A percentile compares a stretch with the other conserved stretches of the same genome.
Conservation (phyloP, 352 stramenopile genomes). For the Globisporangium irregulare region DNA sequence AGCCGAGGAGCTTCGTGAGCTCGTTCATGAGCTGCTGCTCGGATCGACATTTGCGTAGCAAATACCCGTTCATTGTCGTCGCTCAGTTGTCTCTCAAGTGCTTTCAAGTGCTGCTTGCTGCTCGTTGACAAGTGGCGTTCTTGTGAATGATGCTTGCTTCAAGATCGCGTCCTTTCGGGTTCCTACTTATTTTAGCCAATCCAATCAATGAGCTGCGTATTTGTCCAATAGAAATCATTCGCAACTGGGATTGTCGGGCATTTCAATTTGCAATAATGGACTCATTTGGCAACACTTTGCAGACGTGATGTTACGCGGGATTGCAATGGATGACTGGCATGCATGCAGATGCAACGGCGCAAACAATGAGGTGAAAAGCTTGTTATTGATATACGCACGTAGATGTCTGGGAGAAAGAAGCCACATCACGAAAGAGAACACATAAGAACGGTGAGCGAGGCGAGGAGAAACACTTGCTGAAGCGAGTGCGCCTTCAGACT, state of each 20-base stretch:
- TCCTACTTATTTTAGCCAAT: not conserved
- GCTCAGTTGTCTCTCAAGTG: not conserved
- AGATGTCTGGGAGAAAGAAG: not conserved
- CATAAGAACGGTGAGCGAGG: not conserved
- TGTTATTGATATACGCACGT: not conserved
- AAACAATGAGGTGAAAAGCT: not conserved
- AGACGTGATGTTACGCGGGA: too few species aligned
- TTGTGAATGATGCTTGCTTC: not conserved
- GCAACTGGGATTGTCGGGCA: too few species aligned
- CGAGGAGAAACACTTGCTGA: not conserved
- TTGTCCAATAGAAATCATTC: not conserved
- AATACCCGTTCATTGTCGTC: slow-evolving; percentile 58
- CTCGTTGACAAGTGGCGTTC: not conserved
- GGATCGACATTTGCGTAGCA: slow-evolving; percentile 67
- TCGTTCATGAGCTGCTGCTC: slow-evolving; percentile 86
- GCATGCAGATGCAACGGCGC: not conserved
- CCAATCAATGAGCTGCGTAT: not conserved
- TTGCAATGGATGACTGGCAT: not conserved
- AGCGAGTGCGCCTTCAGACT: too few species aligned
- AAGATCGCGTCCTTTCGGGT: not conserved
- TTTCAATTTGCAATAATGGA: not conserved
- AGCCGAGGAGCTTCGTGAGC: slow-evolving; percentile 51
- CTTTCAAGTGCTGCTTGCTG: not conserved
- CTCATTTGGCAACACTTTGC: too few species aligned
- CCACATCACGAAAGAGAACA: not conserved